These are phyloP conservation scores for Astraeus odoratus DNA, from an alignment of 768 basidiomycete genomes.

Conservation along the genomic window DNA sequence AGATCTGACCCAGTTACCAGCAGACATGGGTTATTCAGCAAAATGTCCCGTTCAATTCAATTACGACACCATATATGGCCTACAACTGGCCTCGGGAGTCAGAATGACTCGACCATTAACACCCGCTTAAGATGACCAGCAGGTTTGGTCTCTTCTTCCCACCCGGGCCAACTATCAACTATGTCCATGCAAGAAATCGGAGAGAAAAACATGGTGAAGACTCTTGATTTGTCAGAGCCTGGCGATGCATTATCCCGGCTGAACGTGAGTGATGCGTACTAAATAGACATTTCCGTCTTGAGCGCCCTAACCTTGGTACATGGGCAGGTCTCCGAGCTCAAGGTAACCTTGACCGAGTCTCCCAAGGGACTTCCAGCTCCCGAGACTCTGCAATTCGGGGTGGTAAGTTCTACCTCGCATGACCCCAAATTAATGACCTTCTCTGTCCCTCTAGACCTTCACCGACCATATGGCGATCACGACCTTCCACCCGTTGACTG, in stretches of 20 bases:
- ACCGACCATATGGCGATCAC: constrained; percentile 76
- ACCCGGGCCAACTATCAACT: too few species aligned
- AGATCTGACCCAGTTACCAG: too few species aligned
- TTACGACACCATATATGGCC: too few species aligned
- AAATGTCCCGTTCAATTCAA: too few species aligned
- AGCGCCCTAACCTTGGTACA: neutral
- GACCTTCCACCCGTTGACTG: constrained; percentile 52
- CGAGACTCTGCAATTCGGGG: constrained; percentile 49
- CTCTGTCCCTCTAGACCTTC: constrained; percentile 34
- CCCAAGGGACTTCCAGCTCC: constrained; percentile 46
- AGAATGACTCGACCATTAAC: too few species aligned
- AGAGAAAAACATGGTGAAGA: too few species aligned
- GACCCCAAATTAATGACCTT: neutral
- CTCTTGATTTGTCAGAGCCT: neutral
- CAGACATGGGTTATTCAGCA: too few species aligned
- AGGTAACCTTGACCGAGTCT: constrained; percentile 36
- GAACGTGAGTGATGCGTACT: constrained; percentile 12
- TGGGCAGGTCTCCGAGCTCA: constrained; percentile 52
- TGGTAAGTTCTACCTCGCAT: constrained; percentile 30
- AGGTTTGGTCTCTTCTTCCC: too few species aligned
- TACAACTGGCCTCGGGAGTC: too few species aligned
- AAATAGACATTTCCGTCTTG: too few species aligned
- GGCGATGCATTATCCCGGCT: constrained; percentile 5
- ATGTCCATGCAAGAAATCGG: too few species aligned
- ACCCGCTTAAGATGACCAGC: too few species aligned